Conservation (phyloP, 805 yeast genomes). For the Starmera dryadoides region DNA sequence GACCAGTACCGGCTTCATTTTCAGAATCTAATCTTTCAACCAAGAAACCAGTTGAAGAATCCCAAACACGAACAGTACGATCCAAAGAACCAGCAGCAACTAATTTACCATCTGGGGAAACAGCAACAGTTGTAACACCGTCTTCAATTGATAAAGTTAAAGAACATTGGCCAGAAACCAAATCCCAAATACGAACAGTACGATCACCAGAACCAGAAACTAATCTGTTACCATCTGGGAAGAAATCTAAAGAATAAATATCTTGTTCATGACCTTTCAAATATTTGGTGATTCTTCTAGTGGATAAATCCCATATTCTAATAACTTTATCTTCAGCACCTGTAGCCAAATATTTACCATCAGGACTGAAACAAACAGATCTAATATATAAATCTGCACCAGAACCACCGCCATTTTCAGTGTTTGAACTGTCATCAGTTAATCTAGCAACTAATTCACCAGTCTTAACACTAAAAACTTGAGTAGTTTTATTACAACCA, state of each 20-base stretch:
- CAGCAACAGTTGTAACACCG: slow-evolving; percentile 97
- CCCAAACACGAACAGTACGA: slow-evolving; percentile 95
- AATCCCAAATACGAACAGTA: slow-evolving; percentile 94
- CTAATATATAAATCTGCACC: slow-evolving; percentile 86
- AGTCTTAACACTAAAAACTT: slow-evolving; percentile 85
- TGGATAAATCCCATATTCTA: slow-evolving; percentile 91
- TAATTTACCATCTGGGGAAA: slow-evolving; percentile 87
- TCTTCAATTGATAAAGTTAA: slow-evolving; percentile 88
- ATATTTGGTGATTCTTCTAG: slow-evolving; percentile 77
- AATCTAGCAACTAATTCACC: slow-evolving; percentile 85
- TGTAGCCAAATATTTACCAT: slow-evolving; percentile 86
- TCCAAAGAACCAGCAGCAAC: slow-evolving; percentile 97
- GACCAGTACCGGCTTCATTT: slow-evolving; percentile 84
- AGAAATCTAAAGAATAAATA: slow-evolving; percentile 89
- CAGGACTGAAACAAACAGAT: slow-evolving; percentile 94
- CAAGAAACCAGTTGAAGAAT: slow-evolving; percentile 82
- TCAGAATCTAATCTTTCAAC: slow-evolving; percentile 92
- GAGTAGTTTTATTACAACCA: slow-evolving; percentile 94
- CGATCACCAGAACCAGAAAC: slow-evolving; percentile 97
- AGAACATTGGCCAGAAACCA: slow-evolving; percentile 81
- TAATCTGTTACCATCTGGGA: slow-evolving; percentile 88
- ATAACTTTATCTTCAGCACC: slow-evolving; percentile 89
- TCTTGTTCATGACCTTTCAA: slow-evolving; percentile 96
- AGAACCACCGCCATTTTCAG: slow-evolving; percentile 28
- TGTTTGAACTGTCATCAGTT: slow-evolving; percentile 64